phyloP scores from a whole-genome alignment of 768 basidiomycete species.

The Trametes villosa region DNA sequence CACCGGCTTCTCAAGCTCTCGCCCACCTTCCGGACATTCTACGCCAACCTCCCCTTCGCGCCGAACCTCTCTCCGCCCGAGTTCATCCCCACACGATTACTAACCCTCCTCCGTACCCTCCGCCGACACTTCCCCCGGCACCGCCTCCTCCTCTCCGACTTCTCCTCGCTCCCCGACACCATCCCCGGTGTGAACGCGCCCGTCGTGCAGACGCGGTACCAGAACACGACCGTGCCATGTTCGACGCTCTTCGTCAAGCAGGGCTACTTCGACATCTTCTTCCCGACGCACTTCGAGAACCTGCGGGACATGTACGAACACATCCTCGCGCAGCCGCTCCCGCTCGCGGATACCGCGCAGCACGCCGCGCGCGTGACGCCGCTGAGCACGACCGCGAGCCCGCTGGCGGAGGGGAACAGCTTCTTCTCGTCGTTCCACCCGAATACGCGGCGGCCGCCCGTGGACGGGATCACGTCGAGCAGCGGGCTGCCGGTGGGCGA shows the following conservation, averaged over 20 bases:
- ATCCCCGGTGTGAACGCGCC: slow-evolving; percentile 80
- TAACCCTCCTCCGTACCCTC: slow-evolving; percentile 82
- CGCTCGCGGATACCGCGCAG: slow-evolving; percentile 32
- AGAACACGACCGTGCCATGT: slow-evolving; percentile 85
- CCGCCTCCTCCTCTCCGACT: slow-evolving; percentile 93
- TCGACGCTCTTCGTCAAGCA: slow-evolving; percentile 90
- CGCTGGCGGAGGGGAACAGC: slow-evolving; percentile 56
- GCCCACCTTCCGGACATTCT: slow-evolving; percentile 62
- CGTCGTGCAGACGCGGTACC: slow-evolving; percentile 93
- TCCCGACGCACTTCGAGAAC: slow-evolving; percentile 88
- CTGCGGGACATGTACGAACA: slow-evolving; percentile 91
- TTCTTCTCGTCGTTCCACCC: slow-evolving; percentile 76
- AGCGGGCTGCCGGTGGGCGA: slow-evolving; percentile 82
- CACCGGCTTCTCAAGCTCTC: slow-evolving; percentile 58
- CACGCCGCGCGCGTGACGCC: slow-evolving; percentile 53
- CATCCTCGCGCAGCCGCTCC: slow-evolving; percentile 63
- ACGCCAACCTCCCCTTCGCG: slow-evolving; percentile 79
- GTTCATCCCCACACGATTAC: slow-evolving; percentile 90
- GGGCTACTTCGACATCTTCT: slow-evolving; percentile 98
- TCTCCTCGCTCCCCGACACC: slow-evolving; percentile 84
- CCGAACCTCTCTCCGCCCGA: slow-evolving; percentile 88
- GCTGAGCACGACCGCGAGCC: slow-evolving; percentile 51
- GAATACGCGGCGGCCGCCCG: slow-evolving; percentile 58
- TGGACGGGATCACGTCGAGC: slow-evolving; percentile 73
- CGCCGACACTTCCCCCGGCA: slow-evolving; percentile 88